Evolutionary conservation across 1,284 basidiomycete genomes (phyloP), one percentile per base, ranked within the genome.

Genomic region (Leucoagaricus sp.): DNA sequence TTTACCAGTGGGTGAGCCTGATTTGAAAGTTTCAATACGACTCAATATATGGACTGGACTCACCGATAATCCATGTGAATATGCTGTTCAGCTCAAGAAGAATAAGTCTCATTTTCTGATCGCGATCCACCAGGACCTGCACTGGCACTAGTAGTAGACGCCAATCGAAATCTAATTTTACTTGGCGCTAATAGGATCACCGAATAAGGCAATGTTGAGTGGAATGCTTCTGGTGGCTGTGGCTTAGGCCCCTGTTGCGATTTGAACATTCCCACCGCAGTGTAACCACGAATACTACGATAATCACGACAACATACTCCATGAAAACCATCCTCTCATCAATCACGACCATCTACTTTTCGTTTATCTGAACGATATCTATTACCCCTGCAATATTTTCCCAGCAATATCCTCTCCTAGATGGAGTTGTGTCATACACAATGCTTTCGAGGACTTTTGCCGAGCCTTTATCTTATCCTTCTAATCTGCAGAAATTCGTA

Each of bases 151-250:
- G n/a, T n/a, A n/a, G n/a, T n/a, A n/a, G n/a, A n/a, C n/a, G n/a
- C n/a, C n/a, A n/a, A n/a, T 10, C 36, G 15, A 38, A 12, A 12
- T 9, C 29, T 48, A 48, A 44, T 44, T 44, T 45, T 36, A 49
- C 23, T 8, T 13, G 19, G 49, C 25, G 26, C 40, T 26, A 21
- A 29, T 8, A 5, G 36, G 4, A 25, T 29, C 23, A 21, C 49
- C 42, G 38, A 23, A 57, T 21, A 57, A 51, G 55, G 55, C 33
- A 57, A 57, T 57, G 55, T 57, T 57, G 55, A 51, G 10, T 29
- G 19, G 10, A 10, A 40, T 49, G 53, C 53, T 44, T 46, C 6
- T 36, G 17, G 34, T 57, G 55, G 55, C 55, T 45, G 42, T 57
- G 55, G 13, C 23, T 17, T 31, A 45, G 23, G 13, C 25, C 44